Conservation (phyloP, 192 early-diverging fungal species). For the Backusella circina region DNA sequence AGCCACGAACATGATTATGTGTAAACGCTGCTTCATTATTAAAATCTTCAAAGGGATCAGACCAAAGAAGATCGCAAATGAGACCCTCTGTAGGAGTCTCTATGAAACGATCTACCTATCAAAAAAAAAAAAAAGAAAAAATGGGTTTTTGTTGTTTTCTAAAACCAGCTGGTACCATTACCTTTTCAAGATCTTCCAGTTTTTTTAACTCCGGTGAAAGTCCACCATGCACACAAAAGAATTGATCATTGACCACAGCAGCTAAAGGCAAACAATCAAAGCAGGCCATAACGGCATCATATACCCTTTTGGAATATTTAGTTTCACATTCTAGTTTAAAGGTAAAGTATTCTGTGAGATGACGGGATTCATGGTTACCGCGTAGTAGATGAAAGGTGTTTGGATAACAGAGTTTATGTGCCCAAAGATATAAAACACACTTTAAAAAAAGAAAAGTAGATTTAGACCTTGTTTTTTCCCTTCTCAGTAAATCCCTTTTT, state of each 20-base stretch:
- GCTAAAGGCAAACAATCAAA: constrained; percentile 92
- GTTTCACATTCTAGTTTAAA: constrained; percentile 88
- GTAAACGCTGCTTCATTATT: constrained; percentile 83
- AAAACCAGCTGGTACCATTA: constrained; percentile 43
- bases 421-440: constrained; percentile 86
- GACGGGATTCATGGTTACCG: constrained; percentile 96
- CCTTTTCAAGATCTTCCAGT: constrained; percentile 85
- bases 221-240: constrained; percentile 90
- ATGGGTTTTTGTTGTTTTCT: background rate
- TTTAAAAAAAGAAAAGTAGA: constrained; percentile 31
- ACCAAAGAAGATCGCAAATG: constrained; percentile 93
- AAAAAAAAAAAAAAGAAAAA: background rate
- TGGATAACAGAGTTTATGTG: constrained; percentile 88
- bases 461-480: background rate
- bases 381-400: constrained; percentile 77
- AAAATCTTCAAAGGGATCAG: constrained; percentile 92
- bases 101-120: constrained; percentile 73
- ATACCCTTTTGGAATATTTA: constrained; percentile 86
- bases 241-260: constrained; percentile 84
- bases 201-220: constrained; percentile 88
- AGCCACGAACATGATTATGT: constrained; percentile 86
- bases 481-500: background rate
- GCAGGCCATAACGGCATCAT: constrained; percentile 81
- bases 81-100: constrained; percentile 91
- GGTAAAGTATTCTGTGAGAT: constrained; percentile 98